Percentiles rank a stretch among this genome's conserved stretches.
Conservation (phyloP, 2,329 filamentous ascomycete genomes). For the Emydomyces testavorans region DNA sequence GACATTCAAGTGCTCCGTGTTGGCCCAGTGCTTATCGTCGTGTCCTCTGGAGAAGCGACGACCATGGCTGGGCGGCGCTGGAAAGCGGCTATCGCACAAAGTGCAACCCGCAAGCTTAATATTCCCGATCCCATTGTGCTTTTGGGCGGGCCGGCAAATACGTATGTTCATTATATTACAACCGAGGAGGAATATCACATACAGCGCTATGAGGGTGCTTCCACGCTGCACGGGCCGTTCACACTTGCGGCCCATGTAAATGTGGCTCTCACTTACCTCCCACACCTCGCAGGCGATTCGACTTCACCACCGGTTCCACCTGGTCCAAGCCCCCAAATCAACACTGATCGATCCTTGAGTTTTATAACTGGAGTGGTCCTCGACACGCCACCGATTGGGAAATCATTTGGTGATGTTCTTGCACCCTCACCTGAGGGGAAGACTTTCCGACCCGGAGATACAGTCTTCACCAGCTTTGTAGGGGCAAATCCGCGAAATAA, state of each 20-base stretch:
- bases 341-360: slow-evolving; percentile 59
- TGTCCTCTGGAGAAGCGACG: slow-evolving; percentile 76
- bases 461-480: slow-evolving; percentile 59
- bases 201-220: slow-evolving; percentile 91
- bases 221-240: slow-evolving; percentile 73
- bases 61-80: slow-evolving; percentile 88
- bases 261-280: slow-evolving; percentile 61
- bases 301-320: slow-evolving; percentile 33
- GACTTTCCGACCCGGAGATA: slow-evolving; percentile 49
- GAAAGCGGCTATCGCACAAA: slow-evolving; percentile 55
- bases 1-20: slow-evolving; percentile 77
- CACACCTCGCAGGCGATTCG: slow-evolving; percentile 47
- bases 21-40: slow-evolving; percentile 71
- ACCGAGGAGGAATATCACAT: slow-evolving; percentile 70
- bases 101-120: slow-evolving; percentile 41
- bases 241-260: slow-evolving; percentile 82
- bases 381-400: slow-evolving; percentile 55
- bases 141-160: slow-evolving; percentile 79
- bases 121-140: slow-evolving; percentile 58
- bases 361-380: slow-evolving; percentile 72
- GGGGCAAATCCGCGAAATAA: slow-evolving; percentile 88
- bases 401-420: slow-evolving; percentile 58
- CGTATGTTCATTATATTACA: slow-evolving; percentile 71
- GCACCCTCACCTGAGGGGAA: slow-evolving; percentile 42
- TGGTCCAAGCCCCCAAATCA: slow-evolving; percentile 63